Evolutionary conservation across 2,329 filamentous ascomycete genomes (phyloP), one percentile per base, ranked within the genome.

Genomic region (Pseudogymnoascus sp.): DNA sequence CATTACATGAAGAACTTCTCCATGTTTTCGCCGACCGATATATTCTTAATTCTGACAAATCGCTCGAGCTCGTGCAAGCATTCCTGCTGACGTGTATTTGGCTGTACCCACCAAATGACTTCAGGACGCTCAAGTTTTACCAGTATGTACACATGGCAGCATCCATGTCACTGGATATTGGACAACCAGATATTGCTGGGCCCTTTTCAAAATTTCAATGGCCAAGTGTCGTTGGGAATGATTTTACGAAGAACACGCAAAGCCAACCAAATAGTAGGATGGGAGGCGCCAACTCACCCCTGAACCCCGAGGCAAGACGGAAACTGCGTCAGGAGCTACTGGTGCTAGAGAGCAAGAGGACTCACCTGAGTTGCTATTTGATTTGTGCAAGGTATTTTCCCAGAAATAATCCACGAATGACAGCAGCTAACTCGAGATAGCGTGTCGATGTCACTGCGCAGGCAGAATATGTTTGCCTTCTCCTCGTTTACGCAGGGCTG

Each of bases 131-230:
- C 63, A 77, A 79, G 60, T 75, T 77, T 62, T 79, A 78, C 66
- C 75, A 80, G 64, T 79, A 78, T 64, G 75, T 77, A 2, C 76
- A 79, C 64, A 78, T 79, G 68, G 77, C 77, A 8, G 74, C 74
- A 8, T 77, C 74, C 0, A 79, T 80, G 77, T 77, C 64, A 9
- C 41, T 70, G 14, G 67, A 68, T 50, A 62, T 69, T 63, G 68
- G 66, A 12, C 47, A 53, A n/a, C 47, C 47, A 53, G 47, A 37
- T 30, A 15, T 35, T 15, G 18, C 33, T 15, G 47, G 36, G 7
- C 18, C 18, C 7, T 60, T 38, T 57, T 28, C 58, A 39, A 58
- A 37, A 15, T 11, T 39, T 3, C 57, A 58, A 30, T 58, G 33
- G 57, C 57, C 57, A 14, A 7, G 7, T 37, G 57, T 58, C n/a